A percentile compares a stretch with the other conserved stretches of the same genome.
phyloP scores from a whole-genome alignment of 495 filamentous ascomycete genomes.

The Cryomyces antarcticus region DNA sequence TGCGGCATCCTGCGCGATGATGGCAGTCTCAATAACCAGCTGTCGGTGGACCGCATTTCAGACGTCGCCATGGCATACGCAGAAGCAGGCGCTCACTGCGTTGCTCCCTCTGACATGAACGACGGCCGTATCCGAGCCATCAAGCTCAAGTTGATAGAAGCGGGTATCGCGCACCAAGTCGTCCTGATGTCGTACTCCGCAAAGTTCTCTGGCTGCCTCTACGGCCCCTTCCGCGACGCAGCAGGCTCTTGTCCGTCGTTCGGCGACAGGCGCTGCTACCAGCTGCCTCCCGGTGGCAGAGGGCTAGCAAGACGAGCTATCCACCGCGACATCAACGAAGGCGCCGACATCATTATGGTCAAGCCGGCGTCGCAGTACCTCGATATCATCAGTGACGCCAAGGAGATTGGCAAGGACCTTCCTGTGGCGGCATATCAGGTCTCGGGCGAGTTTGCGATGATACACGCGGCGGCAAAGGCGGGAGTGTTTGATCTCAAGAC shows the following conservation, averaged over 20 bases:
- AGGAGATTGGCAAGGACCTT: constrained; percentile 73
- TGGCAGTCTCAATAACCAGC: constrained; percentile 72
- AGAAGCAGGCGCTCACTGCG: constrained; percentile 81
- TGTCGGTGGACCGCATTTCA: constrained; percentile 81
- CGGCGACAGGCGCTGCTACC: constrained; percentile 89
- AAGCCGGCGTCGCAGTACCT: constrained; percentile 88
- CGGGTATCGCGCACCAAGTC: constrained; percentile 69
- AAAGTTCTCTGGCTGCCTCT: constrained; percentile 90
- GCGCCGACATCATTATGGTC: constrained; percentile 97
- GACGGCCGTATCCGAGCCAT: constrained; percentile 91
- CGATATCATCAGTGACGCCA: constrained; percentile 91
- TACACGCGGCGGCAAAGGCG: constrained; percentile 84
- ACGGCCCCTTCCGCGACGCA: constrained; percentile 92
- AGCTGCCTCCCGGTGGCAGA: constrained; percentile 76
- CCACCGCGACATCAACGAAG: constrained; percentile 70
- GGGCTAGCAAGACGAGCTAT: constrained; percentile 91
- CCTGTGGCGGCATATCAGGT: constrained; percentile 93
- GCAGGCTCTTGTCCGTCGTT: constrained; percentile 84
- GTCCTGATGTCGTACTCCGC: constrained; percentile 94
- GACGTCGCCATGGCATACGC: constrained; percentile 90
- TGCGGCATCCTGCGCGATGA: constrained; percentile 89
- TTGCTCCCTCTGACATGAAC: constrained; percentile 97
- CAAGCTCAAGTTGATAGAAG: constrained; percentile 86
- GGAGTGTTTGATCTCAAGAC: constrained; percentile 93
- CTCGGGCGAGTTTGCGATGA: constrained; percentile 94